Percentiles rank a stretch among this genome's conserved stretches.
Evolutionary conservation across 2,329 filamentous ascomycete genomes (phyloP).

Genomic region (Herpotrichia juniperi): DNA sequence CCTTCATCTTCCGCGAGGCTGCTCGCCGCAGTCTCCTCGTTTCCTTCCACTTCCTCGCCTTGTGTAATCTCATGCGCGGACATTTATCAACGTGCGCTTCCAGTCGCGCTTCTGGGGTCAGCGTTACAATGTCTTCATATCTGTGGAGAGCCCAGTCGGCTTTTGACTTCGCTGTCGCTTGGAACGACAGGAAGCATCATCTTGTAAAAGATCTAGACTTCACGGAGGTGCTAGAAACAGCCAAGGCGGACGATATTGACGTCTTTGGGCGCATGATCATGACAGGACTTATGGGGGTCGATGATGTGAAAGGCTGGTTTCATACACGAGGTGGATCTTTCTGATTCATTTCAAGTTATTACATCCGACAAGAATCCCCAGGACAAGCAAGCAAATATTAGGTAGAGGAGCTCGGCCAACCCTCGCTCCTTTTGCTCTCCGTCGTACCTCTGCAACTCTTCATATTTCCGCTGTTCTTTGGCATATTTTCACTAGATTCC

Average conservation of each 20-base stretch:
- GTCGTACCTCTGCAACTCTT: no score
- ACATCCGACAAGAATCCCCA: no score
- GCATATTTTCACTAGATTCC: no score
- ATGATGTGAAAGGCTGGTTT: conserved; percentile 40
- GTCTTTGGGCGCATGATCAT: conserved; percentile 36
- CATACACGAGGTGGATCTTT: conserved; percentile 24
- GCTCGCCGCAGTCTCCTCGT: conserved; percentile 59
- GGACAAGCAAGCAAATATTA: no score
- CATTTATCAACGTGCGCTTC: conserved; percentile 19
- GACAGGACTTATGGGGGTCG: conserved; percentile 30
- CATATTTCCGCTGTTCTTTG: no score
- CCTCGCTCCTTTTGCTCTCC: no score
- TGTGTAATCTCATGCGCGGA: conserved; percentile 27
- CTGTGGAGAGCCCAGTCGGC: conserved; percentile 37
- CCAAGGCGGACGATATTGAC: conserved; percentile 34
- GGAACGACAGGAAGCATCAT: conserved; percentile 37
- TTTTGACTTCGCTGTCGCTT: conserved; percentile 38
- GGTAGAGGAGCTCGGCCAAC: no score
- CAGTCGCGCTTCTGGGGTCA: conserved; percentile 11
- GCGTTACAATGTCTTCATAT: conserved; percentile 32
- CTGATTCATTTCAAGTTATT: no score
- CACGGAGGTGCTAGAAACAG: conserved; percentile 25
- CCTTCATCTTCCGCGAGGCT: conserved; percentile 62
- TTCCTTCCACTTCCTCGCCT: conserved; percentile 51
- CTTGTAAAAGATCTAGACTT: conserved; percentile 38